Conservation (phyloP, 2,329 filamentous ascomycete species). For the Aspergillus pseudoglaucus region DNA sequence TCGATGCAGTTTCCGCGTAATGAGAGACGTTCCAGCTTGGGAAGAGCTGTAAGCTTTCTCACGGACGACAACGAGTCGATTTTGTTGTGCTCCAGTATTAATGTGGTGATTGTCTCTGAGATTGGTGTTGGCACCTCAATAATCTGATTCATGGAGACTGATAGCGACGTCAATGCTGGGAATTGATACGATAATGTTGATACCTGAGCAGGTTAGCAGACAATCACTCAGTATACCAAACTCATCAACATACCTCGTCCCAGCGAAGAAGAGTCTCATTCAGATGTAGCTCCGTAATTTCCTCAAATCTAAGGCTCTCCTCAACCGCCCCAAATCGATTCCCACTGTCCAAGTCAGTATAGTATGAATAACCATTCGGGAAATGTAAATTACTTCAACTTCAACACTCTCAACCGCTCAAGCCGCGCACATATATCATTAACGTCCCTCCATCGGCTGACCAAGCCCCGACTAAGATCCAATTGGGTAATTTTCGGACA, state of each 20-base stretch:
- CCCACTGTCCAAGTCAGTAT: slow-evolving; percentile 48
- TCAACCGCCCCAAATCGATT: slow-evolving; percentile 55
- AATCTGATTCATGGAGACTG: slow-evolving; percentile 33
- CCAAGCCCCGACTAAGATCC: slow-evolving; percentile 77
- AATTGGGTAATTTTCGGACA: slow-evolving; percentile 63
- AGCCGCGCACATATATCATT: slow-evolving; percentile 66
- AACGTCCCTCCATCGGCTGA: slow-evolving; percentile 62
- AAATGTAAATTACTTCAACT: slow-evolving; percentile 57
- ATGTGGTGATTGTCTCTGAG: slow-evolving; percentile 32
- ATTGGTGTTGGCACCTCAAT: slow-evolving; percentile 23
- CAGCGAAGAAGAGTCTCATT: slow-evolving; percentile 63
- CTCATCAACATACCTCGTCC: slow-evolving; percentile 50
- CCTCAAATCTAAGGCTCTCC: slow-evolving; percentile 39
- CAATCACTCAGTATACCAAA: slow-evolving; percentile 2
- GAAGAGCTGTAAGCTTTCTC: slow-evolving; percentile 48
- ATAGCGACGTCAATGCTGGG: slow-evolving; percentile 28
- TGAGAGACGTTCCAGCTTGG: slow-evolving; percentile 43
- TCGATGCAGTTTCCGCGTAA: slow-evolving; percentile 72
- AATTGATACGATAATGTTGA: slow-evolving; percentile 27
- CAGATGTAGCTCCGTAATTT: slow-evolving; percentile 56
- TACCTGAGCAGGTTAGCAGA: slow-evolving; percentile 24
- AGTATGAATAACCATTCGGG: background rate
- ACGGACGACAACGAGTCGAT: slow-evolving; percentile 33
- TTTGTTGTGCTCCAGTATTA: slow-evolving; percentile 46
- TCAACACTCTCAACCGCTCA: slow-evolving; percentile 58